These are phyloP conservation scores for Paradendryphiella salina DNA, from an alignment of 2,329 filamentous ascomycete species.

Conservation along the genomic window DNA sequence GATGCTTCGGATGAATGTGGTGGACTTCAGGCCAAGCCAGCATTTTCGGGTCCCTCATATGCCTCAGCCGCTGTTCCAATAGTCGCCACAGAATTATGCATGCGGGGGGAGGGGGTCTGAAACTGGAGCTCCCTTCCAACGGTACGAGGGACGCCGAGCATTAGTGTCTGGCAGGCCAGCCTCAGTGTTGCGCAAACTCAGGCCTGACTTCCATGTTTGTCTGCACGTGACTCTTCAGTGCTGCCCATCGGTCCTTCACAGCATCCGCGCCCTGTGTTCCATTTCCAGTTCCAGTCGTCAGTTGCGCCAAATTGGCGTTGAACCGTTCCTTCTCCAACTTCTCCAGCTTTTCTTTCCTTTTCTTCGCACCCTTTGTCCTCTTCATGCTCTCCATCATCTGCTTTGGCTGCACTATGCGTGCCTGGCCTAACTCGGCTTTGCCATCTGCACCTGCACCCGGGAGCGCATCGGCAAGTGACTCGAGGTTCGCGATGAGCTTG, in stretches of 20 bases:
- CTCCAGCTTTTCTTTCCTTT: constrained; percentile 79
- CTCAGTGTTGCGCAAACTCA: constrained; percentile 59
- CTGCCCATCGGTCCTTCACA: constrained; percentile 66
- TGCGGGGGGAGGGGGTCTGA: too few relatives aligned
- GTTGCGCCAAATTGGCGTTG: constrained; percentile 75
- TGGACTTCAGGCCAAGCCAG: neutral
- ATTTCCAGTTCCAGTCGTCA: constrained; percentile 52
- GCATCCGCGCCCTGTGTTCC: constrained; percentile 19
- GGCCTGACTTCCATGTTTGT: constrained; percentile 87
- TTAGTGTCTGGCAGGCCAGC: neutral
- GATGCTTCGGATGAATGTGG: neutral
- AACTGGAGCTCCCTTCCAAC: neutral
- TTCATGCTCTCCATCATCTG: constrained; percentile 69
- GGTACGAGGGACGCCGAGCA: too few relatives aligned
- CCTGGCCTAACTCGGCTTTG: constrained; percentile 50
- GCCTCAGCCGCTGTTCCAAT: neutral
- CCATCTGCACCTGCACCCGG: constrained; percentile 56
- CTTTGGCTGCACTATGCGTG: constrained; percentile 56
- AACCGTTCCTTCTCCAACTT: constrained; percentile 82
- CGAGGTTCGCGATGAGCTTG: constrained; percentile 76
- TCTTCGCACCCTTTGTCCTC: constrained; percentile 69
- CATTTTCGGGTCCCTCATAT: neutral
- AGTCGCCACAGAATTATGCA: neutral
- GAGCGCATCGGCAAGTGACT: constrained; percentile 77
- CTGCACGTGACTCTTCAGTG: constrained; percentile 80